phyloP scores from a whole-genome alignment of 805 yeast species.

The Jamesozyma hellenica region DNA sequence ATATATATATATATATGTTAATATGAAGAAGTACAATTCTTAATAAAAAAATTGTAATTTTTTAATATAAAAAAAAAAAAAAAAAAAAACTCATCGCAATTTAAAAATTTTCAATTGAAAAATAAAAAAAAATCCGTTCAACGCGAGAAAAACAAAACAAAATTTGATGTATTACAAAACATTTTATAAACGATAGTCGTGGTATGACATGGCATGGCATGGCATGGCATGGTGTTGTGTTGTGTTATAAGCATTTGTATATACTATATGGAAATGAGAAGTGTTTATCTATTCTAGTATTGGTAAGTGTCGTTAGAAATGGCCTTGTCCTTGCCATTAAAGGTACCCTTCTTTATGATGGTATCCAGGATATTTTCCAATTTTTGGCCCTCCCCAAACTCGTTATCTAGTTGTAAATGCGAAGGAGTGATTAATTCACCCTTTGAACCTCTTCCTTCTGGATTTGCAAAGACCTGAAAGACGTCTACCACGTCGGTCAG shows the following conservation, averaged over 20 bases:
- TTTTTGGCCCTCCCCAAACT: conserved; percentile 49
- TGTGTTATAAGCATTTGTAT: background rate
- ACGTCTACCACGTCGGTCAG: conserved; percentile 50
- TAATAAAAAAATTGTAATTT: too few relatives aligned
- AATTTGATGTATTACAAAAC: too few relatives aligned
- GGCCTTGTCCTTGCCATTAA: conserved; percentile 25
- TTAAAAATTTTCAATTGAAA: too few relatives aligned
- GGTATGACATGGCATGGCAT: background rate
- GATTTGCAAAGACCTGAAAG: conserved; percentile 54
- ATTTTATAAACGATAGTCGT: too few relatives aligned
- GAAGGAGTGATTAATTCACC: conserved; percentile 70
- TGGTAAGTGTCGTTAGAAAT: background rate
- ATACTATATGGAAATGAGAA: too few relatives aligned
- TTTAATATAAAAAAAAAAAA: too few relatives aligned
- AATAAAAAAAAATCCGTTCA: too few relatives aligned
- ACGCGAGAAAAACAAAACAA: too few relatives aligned
- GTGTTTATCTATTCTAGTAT: too few relatives aligned
- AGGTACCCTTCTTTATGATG: conserved; percentile 52
- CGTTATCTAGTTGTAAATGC: conserved; percentile 48
- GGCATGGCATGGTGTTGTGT: background rate
- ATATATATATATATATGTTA: too few relatives aligned
- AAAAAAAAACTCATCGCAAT: too few relatives aligned
- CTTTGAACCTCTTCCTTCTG: conserved; percentile 53
- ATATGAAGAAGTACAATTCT: too few relatives aligned
- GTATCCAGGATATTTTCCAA: conserved; percentile 47